Evolutionary conservation across 73 alveolate genomes (phyloP).

Genomic region (Paramecium octaurelia): DNA sequence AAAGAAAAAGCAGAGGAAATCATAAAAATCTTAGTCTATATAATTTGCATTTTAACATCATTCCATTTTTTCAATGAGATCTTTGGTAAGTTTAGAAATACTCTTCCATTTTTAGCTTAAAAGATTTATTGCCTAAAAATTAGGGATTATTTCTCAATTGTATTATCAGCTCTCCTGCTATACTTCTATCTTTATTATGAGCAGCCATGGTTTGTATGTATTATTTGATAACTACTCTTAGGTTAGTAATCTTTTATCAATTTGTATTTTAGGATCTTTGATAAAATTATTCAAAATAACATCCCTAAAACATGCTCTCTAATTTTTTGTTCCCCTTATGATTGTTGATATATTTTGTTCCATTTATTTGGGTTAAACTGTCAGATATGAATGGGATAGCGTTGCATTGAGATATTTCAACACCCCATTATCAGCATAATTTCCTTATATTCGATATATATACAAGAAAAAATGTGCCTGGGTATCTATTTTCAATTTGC

Average conservation of each 20-base stretch:
- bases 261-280: slow-evolving; percentile 21
- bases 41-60: background rate
- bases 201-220: slow-evolving; percentile 16
- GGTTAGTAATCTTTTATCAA: background rate
- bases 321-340: slow-evolving; percentile 32
- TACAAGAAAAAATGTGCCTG: slow-evolving; percentile 38
- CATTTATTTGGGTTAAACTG: slow-evolving; percentile 16
- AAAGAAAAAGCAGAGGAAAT: background rate
- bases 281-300: slow-evolving; percentile 11
- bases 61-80: slow-evolving; percentile 1
- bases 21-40: background rate
- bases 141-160: background rate
- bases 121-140: background rate
- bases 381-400: slow-evolving; percentile 54
- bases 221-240: background rate
- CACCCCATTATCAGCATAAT: slow-evolving; percentile 23
- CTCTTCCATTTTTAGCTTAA: background rate
- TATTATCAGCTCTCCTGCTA: background rate
- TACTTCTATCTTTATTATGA: background rate
- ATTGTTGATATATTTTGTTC: background rate
- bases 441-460: background rate
- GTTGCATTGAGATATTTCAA: slow-evolving; percentile 5
- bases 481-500: slow-evolving; percentile 26
- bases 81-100: background rate
- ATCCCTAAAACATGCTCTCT: background rate